Evolutionary conservation across 345 rosid species (phyloP), one percentile per base, ranked within the genome.

Genomic region (Gossypium raimondii): DNA sequence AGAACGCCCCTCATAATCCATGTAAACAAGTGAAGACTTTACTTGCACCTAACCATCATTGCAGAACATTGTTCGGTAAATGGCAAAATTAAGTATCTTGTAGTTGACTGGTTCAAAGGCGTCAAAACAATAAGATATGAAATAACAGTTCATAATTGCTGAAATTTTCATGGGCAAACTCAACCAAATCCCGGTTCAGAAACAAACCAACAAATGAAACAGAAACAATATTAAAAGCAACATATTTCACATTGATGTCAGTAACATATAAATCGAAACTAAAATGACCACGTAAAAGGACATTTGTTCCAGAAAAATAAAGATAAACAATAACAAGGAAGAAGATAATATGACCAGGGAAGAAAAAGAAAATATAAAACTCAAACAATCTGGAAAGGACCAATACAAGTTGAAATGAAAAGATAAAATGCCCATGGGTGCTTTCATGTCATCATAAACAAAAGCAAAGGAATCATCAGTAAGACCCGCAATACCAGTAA

Each of bases 1-100:
- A 74, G 99, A 90, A 13, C 99, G 96, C 50, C 99, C 99, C 82
- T 95, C 99, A 27, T 84, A 93, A 73, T 95, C 99, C 83, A 91
- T 87, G 76, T 90, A 91, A 73, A 88, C 84, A 79, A 95, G 81
- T 18, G 89, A 84, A 81, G 96, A 93, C 82, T 87, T 91, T 73
- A 95, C 98, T 85, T 88, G 93, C 78, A 95, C 99, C 99, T 95
- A 84, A 72, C 16, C 76, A 80, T 20, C 76, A 85, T 45, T 61
- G 62, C 3, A 66, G 48, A 76, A 70, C 18, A 22, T 14, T 61
- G 29, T 78, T 79, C 61, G 79, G 70, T 48, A 27, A 64, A 61
- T 1, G 51, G 29, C 50, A 78, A 74, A 60, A 45, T 20, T 27
- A 5, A 45, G 44, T 63, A 9, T 47, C 50, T 24, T 47, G 67